These are phyloP conservation scores for Claviceps fusiformis DNA, from an alignment of 2,329 filamentous ascomycete species.

Conservation along the genomic window DNA sequence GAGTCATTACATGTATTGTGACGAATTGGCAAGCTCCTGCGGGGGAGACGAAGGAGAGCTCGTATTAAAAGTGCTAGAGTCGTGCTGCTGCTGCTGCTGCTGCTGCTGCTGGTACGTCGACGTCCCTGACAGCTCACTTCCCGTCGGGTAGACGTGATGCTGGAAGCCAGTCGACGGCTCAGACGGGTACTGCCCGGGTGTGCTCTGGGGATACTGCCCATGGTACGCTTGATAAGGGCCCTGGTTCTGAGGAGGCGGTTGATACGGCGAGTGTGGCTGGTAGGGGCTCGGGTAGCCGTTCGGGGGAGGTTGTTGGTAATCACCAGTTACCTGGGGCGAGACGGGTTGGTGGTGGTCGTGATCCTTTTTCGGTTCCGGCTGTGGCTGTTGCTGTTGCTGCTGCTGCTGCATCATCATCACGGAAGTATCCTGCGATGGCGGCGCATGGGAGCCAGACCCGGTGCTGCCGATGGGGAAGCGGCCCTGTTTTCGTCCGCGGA, in stretches of 20 bases:
- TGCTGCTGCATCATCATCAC: constrained; percentile 9
- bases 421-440: constrained; percentile 8
- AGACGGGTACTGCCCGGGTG: not conserved
- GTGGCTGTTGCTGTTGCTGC: constrained; percentile 7
- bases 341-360: constrained; percentile 3
- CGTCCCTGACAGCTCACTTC: constrained; percentile 3
- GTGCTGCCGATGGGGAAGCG: constrained; percentile 16
- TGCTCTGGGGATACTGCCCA: not conserved
- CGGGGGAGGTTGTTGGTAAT: constrained; percentile 11
- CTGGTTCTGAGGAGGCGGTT: constrained; percentile 10
- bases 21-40: not conserved
- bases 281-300: constrained; percentile 14
- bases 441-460: constrained; percentile 5
- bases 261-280: constrained; percentile 15
- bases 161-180: not conserved
- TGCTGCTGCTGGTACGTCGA: constrained; percentile 6
- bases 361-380: constrained; percentile 7
- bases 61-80: constrained; percentile 5
- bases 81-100: constrained; percentile 1
- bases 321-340: constrained; percentile 7
- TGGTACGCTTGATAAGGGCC: constrained; percentile 7
- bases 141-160: constrained; percentile 8
- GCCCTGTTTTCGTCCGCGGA: constrained; percentile 24
- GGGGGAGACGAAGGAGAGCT: constrained; percentile 9
- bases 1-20: not conserved